A percentile compares a stretch with the other conserved stretches of the same genome.
phyloP scores from a whole-genome alignment of 169 alveolate species.

The Eimeria maxima region DNA sequence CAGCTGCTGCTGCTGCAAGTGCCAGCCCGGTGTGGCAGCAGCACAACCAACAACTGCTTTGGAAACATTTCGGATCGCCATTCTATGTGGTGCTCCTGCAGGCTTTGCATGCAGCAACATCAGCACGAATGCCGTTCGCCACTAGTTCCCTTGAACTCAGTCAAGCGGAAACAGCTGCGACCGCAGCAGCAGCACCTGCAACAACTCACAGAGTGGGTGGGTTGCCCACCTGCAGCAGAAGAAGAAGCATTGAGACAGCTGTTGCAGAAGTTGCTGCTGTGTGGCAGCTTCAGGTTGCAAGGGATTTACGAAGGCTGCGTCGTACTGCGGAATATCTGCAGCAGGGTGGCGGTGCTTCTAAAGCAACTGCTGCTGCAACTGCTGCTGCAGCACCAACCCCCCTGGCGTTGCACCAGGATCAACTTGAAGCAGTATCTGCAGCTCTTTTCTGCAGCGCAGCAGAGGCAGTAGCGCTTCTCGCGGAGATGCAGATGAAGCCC shows the following conservation, averaged over 20 bases:
- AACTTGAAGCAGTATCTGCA: background rate
- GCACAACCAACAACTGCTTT: background rate
- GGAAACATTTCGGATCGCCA: background rate
- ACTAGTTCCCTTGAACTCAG: background rate
- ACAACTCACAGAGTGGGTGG: background rate
- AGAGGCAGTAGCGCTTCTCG: constrained; percentile 56
- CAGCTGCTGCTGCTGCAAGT: constrained; percentile 23
- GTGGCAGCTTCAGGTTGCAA: constrained; percentile 51
- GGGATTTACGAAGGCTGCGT: constrained; percentile 32
- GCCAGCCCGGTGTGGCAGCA: background rate
- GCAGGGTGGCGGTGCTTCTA: background rate
- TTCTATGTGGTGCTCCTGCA: constrained; percentile 42
- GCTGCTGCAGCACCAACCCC: background rate
- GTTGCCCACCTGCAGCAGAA: background rate
- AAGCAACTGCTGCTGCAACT: background rate
- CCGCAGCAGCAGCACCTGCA: background rate
- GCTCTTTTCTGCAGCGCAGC: constrained; percentile 63
- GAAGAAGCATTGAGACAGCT: background rate
- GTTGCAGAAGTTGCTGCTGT: constrained; percentile 63
- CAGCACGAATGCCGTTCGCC: background rate
- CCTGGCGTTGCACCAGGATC: background rate
- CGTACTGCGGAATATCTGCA: constrained; percentile 18
- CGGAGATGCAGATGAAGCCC: constrained; percentile 40
- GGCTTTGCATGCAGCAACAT: constrained; percentile 11
- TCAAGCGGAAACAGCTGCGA: background rate